Evolutionary conservation across 768 basidiomycete genomes (phyloP).

Genomic region (Tremella fuciformis): DNA sequence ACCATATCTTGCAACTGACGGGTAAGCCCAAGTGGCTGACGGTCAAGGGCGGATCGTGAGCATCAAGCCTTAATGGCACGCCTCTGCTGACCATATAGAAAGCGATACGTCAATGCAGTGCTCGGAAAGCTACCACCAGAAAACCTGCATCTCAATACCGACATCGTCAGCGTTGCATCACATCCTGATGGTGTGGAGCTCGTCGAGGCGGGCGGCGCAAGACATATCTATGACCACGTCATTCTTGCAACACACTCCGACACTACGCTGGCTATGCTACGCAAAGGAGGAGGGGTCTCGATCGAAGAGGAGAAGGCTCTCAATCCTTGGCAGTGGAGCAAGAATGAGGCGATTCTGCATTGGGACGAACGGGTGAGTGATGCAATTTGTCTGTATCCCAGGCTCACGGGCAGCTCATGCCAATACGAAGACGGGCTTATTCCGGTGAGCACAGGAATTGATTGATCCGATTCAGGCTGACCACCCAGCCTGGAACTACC

Average conservation of each 20-base stretch:
- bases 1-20: slow-evolving; percentile 68
- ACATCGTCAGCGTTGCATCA: slow-evolving; percentile 57
- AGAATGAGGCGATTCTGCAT: slow-evolving; percentile 68
- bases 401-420: slow-evolving; percentile 61
- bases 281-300: slow-evolving; percentile 58
- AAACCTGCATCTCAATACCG: slow-evolving; percentile 63
- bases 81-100: slow-evolving; percentile 52
- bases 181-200: slow-evolving; percentile 52
- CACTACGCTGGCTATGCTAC: slow-evolving; percentile 56
- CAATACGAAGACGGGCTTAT: slow-evolving; percentile 62
- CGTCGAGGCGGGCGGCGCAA: slow-evolving; percentile 57
- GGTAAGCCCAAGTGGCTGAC: slow-evolving; percentile 73
- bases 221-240: slow-evolving; percentile 64
- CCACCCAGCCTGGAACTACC: slow-evolving; percentile 65
- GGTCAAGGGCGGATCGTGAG: slow-evolving; percentile 67
- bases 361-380: slow-evolving; percentile 61
- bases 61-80: neutral
- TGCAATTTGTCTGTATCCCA: neutral
- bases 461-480: neutral
- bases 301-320: slow-evolving; percentile 61
- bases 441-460: slow-evolving; percentile 53
- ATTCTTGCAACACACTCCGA: slow-evolving; percentile 70
- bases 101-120: slow-evolving; percentile 66
- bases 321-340: slow-evolving; percentile 64
- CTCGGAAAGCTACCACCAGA: slow-evolving; percentile 58